Percentiles rank a stretch among this genome's conserved stretches.
phyloP scores from a whole-genome alignment of 768 basidiomycete species.

The Thelephora aurantiotincta region DNA sequence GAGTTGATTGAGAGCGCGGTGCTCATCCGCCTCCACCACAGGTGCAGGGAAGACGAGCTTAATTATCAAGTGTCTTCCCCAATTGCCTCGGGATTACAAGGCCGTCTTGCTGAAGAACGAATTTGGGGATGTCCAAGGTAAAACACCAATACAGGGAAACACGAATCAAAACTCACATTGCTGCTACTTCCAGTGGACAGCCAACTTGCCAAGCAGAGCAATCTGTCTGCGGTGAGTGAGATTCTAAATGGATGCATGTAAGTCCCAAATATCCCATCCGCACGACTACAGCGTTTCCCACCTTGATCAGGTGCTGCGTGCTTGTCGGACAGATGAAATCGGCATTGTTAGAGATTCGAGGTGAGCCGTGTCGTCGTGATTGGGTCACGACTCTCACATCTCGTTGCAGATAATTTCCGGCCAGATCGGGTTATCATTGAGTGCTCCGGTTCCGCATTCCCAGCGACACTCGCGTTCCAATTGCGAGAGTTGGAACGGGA shows the following conservation, averaged over 20 bases:
- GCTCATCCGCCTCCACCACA: too few relatives aligned
- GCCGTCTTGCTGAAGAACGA: slow-evolving; percentile 92
- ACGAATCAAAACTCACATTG: background rate
- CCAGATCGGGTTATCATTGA: slow-evolving; percentile 94
- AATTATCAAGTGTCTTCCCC: slow-evolving; percentile 72
- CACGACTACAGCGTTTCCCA: too few relatives aligned
- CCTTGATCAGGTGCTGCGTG: slow-evolving; percentile 62
- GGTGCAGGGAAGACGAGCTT: slow-evolving; percentile 66
- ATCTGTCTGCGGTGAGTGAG: slow-evolving; percentile 77
- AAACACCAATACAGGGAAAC: background rate
- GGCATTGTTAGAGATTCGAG: slow-evolving; percentile 78
- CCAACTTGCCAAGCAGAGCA: slow-evolving; percentile 75
- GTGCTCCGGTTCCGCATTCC: slow-evolving; percentile 92
- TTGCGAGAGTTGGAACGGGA: slow-evolving; percentile 81
- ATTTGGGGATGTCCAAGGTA: slow-evolving; percentile 88
- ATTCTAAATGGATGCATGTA: slow-evolving; percentile 96
- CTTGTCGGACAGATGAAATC: slow-evolving; percentile 91
- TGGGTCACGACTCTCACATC: background rate
- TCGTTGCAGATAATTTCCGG: slow-evolving; percentile 51
- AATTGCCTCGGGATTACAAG: slow-evolving; percentile 74
- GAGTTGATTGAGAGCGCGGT: too few relatives aligned
- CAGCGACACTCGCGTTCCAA: slow-evolving; percentile 89
- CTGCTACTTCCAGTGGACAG: slow-evolving; percentile 59
- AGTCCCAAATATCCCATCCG: slow-evolving; percentile 12
- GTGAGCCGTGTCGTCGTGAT: slow-evolving; percentile 20